Evolutionary conservation across 1,284 basidiomycete species (phyloP).

Genomic region (Apiotrichum veenhuisii): DNA sequence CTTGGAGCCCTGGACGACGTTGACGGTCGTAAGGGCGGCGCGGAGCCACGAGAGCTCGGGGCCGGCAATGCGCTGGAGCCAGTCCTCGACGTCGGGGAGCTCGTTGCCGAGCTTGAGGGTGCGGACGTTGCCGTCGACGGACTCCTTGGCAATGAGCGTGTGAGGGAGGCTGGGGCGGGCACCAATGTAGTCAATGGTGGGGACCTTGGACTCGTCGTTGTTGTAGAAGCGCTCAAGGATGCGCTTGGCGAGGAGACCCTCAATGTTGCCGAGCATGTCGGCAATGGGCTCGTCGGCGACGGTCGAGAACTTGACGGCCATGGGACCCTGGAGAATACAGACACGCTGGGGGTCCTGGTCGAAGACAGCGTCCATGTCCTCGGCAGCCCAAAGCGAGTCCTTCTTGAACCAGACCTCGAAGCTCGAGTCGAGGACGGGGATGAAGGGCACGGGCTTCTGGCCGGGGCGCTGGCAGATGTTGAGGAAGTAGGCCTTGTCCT

Average conservation of each 20-base stretch:
- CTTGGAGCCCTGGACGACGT: constrained; percentile 74
- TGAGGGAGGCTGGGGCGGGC: constrained; percentile 53
- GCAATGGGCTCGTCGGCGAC: constrained; percentile 91
- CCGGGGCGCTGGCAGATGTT: constrained; percentile 89
- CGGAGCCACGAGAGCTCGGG: constrained; percentile 77
- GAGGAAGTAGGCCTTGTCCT: constrained; percentile 94
- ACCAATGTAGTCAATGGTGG: constrained; percentile 81
- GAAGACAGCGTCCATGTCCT: constrained; percentile 97
- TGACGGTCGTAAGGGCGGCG: constrained; percentile 76
- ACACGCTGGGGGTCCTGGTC: constrained; percentile 98
- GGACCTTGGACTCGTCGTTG: constrained; percentile 73
- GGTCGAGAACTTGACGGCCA: constrained; percentile 82
- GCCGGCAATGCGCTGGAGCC: constrained; percentile 84
- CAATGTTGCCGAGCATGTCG: constrained; percentile 85
- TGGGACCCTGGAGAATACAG: constrained; percentile 94
- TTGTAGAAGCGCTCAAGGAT: constrained; percentile 77
- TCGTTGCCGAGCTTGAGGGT: constrained; percentile 59
- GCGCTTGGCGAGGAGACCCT: constrained; percentile 69
- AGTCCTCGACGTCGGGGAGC: constrained; percentile 63
- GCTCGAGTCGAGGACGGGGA: constrained; percentile 86
- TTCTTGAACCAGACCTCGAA: constrained; percentile 99
- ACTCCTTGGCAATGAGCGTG: constrained; percentile 53
- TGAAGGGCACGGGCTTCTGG: constrained; percentile 98
- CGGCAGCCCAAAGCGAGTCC: constrained; percentile 97
- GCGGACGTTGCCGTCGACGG: constrained; percentile 54